Percentiles rank a stretch among this genome's conserved stretches.
Conservation (phyloP, 2,329 filamentous ascomycete species). For the Arthrobotrys entomopaga region DNA sequence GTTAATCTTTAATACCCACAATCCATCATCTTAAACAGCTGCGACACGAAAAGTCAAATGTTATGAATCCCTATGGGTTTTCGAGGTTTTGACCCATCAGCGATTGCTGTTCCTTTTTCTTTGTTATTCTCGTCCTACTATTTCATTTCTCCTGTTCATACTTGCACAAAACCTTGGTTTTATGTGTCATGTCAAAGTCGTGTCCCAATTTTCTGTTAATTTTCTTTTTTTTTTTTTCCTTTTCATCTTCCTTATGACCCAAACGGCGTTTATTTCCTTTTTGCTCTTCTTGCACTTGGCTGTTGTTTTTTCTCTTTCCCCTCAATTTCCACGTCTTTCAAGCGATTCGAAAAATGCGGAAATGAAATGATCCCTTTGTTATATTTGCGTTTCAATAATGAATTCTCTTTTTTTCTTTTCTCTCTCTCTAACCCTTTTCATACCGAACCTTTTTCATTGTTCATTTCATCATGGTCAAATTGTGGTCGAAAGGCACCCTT, state of each 20-base stretch:
- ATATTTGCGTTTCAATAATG: slow-evolving; percentile 2
- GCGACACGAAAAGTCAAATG: too few species aligned
- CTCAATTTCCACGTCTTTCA: neutral
- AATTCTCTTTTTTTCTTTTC: slow-evolving; percentile 6
- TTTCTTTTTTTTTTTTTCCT: slow-evolving; percentile 46
- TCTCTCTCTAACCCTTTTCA: neutral
- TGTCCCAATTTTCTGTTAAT: slow-evolving; percentile 22
- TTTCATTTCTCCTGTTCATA: slow-evolving; percentile 46
- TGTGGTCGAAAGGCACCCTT: neutral
- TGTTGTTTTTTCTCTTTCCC: neutral
- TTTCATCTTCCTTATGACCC: slow-evolving; percentile 51
- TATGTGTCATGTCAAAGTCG: slow-evolving; percentile 34
- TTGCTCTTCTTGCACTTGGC: slow-evolving; percentile 27
- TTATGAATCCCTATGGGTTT: neutral
- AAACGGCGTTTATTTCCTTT: slow-evolving; percentile 55
- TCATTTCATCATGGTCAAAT: neutral
- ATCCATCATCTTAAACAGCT: neutral
- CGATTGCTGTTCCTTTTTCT: neutral
- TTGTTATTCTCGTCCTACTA: slow-evolving; percentile 18
- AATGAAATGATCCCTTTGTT: slow-evolving; percentile 24
- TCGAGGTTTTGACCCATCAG: too few species aligned
- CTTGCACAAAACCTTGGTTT: slow-evolving; percentile 16
- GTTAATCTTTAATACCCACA: slow-evolving; percentile 33
- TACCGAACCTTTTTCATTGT: neutral
- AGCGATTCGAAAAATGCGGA: slow-evolving; percentile 28